Conservation (phyloP, 2,329 filamentous ascomycete species). For the Knufia petricola region DNA sequence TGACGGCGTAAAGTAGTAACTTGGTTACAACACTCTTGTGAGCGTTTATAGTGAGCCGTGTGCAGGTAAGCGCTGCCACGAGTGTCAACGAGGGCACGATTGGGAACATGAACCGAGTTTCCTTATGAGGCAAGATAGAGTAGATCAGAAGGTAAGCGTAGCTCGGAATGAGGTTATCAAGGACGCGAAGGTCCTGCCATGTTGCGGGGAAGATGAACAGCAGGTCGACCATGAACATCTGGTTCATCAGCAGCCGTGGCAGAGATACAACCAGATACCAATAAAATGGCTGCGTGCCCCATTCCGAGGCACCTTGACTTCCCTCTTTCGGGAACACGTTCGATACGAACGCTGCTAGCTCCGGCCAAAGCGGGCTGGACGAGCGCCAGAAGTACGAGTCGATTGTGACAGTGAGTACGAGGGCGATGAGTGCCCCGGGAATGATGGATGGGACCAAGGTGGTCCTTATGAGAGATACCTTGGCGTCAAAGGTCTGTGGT, state of each 20-base stretch:
- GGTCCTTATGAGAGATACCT: slow-evolving; percentile 13
- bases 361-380: slow-evolving; percentile 67
- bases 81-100: slow-evolving; percentile 70
- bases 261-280: slow-evolving; percentile 78
- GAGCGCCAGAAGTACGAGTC: slow-evolving; percentile 92
- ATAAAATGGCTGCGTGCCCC: slow-evolving; percentile 78
- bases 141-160: slow-evolving; percentile 68
- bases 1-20: slow-evolving; percentile 46
- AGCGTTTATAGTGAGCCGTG: slow-evolving; percentile 58
- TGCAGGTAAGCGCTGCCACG: slow-evolving; percentile 62
- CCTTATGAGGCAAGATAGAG: slow-evolving; percentile 87
- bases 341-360: slow-evolving; percentile 79
- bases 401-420: slow-evolving; percentile 60
- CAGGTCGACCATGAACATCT: slow-evolving; percentile 42
- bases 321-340: slow-evolving; percentile 71
- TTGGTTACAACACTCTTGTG: slow-evolving; percentile 50
- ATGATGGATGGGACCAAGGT: slow-evolving; percentile 56
- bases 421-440: slow-evolving; percentile 54
- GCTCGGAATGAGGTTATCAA: slow-evolving; percentile 54
- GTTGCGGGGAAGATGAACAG: slow-evolving; percentile 38
- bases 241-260: slow-evolving; percentile 76
- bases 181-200: slow-evolving; percentile 39
- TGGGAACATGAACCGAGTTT: slow-evolving; percentile 92
- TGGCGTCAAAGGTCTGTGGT: slow-evolving; percentile 27
- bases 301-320: slow-evolving; percentile 53